phyloP scores from a whole-genome alignment of 140 eudicot genomes.

The Bidens hawaiensis region DNA sequence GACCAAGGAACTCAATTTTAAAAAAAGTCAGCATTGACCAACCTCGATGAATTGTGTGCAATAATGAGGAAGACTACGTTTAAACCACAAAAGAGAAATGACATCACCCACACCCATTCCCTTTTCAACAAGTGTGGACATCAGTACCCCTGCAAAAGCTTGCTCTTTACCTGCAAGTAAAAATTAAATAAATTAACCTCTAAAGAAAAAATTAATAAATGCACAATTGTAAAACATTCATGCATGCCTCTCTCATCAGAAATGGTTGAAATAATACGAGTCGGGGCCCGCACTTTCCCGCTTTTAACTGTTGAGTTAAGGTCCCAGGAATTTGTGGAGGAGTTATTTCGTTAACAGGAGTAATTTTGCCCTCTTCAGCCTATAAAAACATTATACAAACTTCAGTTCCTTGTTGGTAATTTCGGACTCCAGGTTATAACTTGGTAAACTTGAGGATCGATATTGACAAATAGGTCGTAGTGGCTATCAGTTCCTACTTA shows the following conservation, averaged over 20 bases:
- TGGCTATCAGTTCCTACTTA: too few relatives aligned
- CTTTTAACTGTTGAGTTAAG: constrained; percentile 84
- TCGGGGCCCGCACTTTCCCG: constrained; percentile 98
- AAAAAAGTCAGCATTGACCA: not conserved
- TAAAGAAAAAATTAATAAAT: not conserved
- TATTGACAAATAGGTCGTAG: too few relatives aligned
- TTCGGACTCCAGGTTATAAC: too few relatives aligned
- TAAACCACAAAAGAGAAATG: constrained; percentile 94
- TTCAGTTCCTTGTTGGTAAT: not conserved
- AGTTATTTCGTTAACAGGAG: constrained; percentile 69
- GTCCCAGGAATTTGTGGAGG: constrained; percentile 99
- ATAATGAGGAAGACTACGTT: constrained; percentile 96
- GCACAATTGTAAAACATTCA: not conserved
- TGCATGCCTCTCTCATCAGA: constrained; percentile 77
- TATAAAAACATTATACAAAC: constrained; percentile 15
- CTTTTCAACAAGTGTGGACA: constrained; percentile 92
- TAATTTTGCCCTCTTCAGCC: constrained; percentile 75
- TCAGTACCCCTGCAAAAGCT: constrained; percentile 93
- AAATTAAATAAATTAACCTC: not conserved
- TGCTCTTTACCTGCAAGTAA: constrained; percentile 87
- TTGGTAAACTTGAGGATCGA: too few relatives aligned
- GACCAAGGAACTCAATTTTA: not conserved
- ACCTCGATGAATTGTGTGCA: constrained; percentile 98
- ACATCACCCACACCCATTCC: constrained; percentile 97
- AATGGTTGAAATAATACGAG: constrained; percentile 93